Conservation (phyloP, 768 basidiomycete species). For the Fibroporia radiculosa region DNA sequence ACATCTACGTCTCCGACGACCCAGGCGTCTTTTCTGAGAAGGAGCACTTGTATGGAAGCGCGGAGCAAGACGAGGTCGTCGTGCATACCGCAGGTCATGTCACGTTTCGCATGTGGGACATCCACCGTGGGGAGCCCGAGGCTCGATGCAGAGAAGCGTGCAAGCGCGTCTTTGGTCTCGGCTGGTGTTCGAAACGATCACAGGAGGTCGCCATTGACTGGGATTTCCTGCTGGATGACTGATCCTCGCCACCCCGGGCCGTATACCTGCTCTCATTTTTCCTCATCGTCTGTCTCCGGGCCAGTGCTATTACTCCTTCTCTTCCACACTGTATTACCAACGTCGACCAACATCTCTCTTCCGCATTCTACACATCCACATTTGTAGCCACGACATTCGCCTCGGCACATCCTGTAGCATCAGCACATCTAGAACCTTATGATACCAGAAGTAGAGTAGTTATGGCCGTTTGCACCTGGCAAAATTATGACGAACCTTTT, state of each 20-base stretch:
- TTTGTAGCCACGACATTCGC: neutral
- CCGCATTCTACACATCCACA: neutral
- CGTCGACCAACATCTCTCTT: neutral
- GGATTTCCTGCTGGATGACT: constrained; percentile 76
- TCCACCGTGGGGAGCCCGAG: constrained; percentile 57
- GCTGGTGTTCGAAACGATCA: constrained; percentile 40
- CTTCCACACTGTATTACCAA: neutral
- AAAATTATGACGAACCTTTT: too few relatives aligned
- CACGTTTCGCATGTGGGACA: constrained; percentile 76
- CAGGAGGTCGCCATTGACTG: constrained; percentile 56
- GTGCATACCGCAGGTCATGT: constrained; percentile 54
- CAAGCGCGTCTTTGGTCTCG: constrained; percentile 51
- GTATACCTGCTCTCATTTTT: neutral
- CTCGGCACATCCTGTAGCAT: constrained; percentile 1
- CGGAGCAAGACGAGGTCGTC: constrained; percentile 53
- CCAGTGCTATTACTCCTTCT: neutral
- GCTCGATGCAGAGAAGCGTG: constrained; percentile 48
- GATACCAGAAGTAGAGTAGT: too few relatives aligned
- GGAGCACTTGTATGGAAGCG: constrained; percentile 13
- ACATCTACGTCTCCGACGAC: constrained; percentile 18
- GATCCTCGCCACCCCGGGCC: neutral
- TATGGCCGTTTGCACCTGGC: too few relatives aligned
- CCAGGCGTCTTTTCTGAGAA: constrained; percentile 4
- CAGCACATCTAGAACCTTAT: neutral
- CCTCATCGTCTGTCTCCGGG: neutral